These are phyloP conservation scores for Chenopodium berlandieri DNA, from an alignment of 148 eudicot genomes.

Conservation along the genomic window DNA sequence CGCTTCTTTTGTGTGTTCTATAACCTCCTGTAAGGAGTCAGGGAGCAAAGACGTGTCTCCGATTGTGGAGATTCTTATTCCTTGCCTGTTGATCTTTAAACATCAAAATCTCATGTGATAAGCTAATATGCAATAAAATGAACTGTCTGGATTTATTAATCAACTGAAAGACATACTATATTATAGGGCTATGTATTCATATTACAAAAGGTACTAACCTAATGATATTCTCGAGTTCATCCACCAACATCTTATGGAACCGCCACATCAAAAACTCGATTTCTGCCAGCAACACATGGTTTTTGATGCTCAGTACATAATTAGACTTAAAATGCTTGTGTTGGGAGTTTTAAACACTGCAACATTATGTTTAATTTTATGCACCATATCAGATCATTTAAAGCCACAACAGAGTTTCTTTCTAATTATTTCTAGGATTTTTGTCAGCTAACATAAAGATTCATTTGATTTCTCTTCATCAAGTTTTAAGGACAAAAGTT, in stretches of 20 bases:
- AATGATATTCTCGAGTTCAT: conserved; percentile 15
- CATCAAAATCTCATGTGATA: neutral
- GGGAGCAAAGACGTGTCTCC: conserved; percentile 31
- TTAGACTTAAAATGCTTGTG: neutral
- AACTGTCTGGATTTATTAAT: neutral
- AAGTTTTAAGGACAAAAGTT: neutral
- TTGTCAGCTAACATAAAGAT: neutral
- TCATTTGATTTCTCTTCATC: neutral
- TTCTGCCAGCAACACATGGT: conserved; percentile 12
- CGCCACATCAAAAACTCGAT: conserved; percentile 15
- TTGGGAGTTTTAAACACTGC: neutral
- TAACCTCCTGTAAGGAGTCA: conserved; percentile 15
- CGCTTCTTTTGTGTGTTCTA: conserved; percentile 20
- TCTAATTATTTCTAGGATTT: neutral
- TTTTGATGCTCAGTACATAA: neutral
- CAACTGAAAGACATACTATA: neutral
- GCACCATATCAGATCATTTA: neutral
- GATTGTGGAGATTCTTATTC: conserved; percentile 30
- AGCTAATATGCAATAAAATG: neutral
- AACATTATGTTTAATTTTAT: neutral
- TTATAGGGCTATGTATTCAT: neutral
- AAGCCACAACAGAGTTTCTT: neutral
- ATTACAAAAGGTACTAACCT: neutral
- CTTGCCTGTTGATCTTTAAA: conserved; percentile 18
- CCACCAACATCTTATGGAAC: conserved; percentile 21